phyloP scores from a whole-genome alignment of 2,329 filamentous ascomycete genomes.

The Hysterium pulicare region DNA sequence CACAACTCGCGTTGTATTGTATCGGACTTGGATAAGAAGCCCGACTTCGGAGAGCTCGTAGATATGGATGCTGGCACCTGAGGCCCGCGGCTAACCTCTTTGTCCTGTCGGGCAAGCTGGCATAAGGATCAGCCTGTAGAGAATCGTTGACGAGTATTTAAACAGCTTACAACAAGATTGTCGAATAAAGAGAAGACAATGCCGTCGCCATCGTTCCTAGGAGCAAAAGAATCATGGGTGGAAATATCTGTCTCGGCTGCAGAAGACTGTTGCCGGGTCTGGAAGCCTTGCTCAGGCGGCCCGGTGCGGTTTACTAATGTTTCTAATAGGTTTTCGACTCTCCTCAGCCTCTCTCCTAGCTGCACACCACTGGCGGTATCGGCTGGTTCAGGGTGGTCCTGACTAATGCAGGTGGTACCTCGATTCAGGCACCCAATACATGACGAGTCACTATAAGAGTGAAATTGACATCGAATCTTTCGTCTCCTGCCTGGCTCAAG shows the following conservation, averaged over 20 bases:
- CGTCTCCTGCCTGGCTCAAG: constrained; percentile 28
- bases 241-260: neutral
- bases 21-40: constrained; percentile 16
- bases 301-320: constrained; percentile 33
- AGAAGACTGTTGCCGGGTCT: constrained; percentile 18
- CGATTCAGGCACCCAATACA: constrained; percentile 5
- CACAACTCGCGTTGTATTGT: constrained; percentile 18
- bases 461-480: constrained; percentile 16
- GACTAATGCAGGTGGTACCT: constrained; percentile 12
- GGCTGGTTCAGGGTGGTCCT: neutral
- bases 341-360: constrained; percentile 30
- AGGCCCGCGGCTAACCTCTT: no score
- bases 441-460: constrained; percentile 12
- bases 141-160: no score
- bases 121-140: no score
- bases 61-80: no score
- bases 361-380: constrained; percentile 19
- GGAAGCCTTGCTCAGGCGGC: constrained; percentile 11
- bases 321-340: constrained; percentile 35
- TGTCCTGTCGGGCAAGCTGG: no score
- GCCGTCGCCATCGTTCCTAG: neutral
- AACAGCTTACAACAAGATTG: constrained; percentile 9
- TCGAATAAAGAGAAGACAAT: constrained; percentile 14
- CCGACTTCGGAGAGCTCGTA: no score
- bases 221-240: neutral